Base-by-base conservation (phyloP, 2,329 filamentous ascomycete species). In the Diaporthe eres region DNA sequence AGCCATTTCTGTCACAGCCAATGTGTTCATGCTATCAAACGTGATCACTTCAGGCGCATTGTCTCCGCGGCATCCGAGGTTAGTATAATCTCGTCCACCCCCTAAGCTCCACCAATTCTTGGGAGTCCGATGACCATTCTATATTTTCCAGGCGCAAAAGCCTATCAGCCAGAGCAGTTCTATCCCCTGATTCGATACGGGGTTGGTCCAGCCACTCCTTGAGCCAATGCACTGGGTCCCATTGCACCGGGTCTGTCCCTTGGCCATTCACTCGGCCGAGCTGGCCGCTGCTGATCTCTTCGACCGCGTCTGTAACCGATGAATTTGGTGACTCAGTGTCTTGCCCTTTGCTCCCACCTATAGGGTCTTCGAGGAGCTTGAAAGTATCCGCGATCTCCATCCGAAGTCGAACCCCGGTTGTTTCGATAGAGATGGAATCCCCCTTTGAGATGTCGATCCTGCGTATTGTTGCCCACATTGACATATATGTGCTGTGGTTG, bases 241-340 rank as follows among this genome's bases (percentile, higher is more conserved):
- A 6, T 0, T 25, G 22, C 15, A 8, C 3, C 5, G 1, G 10
- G 39, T 3, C 37, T n/a, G 19, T 2, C 9, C 4, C 31, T 4
- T n/a, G 22, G 0, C 15, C 17, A 4, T 19, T 3, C 2, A 39
- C 4, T 60, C 22, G 34, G 4, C 22, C 34, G 6, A 31, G 31
- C 31, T 31, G 37, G 37, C 2, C 9, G 10, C 9, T 10, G 25
- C 25, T 25, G 25, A 25, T 25, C 25, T 25, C 25, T 25, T 25
- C 25, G 25, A 25, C 25, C 25, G 25, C 25, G 37, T 39, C 37
- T 39, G 10, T 39, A 13, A 10, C 34, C 34, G 9, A 10, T 37
- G 8, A 10, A 37, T 1, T 37, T 10, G 8, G 34, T 37, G 34
- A 37, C 9, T 37, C 34, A 10, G 34, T 9, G 34, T 5, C 2